Evolutionary conservation across 2,329 filamentous ascomycete species (phyloP).

Genomic region (Trichoderma polysporum): DNA sequence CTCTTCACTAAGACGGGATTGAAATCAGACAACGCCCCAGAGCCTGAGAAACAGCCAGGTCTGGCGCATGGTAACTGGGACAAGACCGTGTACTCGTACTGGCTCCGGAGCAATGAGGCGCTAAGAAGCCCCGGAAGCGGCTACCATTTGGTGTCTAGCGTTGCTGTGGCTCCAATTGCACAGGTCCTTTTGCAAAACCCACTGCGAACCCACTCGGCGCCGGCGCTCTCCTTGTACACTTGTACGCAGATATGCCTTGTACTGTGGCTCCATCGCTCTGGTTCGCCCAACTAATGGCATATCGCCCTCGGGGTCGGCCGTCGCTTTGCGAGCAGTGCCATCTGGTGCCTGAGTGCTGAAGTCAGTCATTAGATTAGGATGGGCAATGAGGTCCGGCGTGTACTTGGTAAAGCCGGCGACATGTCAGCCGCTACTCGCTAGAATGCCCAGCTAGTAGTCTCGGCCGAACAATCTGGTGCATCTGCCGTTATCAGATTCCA

Average conservation of each 20-base stretch:
- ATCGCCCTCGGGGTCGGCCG: conserved; percentile 4
- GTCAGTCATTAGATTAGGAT: background rate
- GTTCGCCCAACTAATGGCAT: background rate
- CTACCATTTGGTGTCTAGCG: conserved; percentile 28
- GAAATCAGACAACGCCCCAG: conserved; percentile 5
- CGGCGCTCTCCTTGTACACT: background rate
- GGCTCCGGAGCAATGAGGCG: conserved; percentile 19
- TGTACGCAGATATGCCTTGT: conserved; percentile 16
- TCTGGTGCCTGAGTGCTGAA: conserved; percentile 3
- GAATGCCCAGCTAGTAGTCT: background rate
- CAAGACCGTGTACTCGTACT: background rate
- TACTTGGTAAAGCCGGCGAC: background rate
- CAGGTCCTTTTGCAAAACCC: conserved; percentile 31
- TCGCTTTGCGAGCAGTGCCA: background rate
- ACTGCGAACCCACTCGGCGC: conserved; percentile 21
- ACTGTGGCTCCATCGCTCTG: background rate
- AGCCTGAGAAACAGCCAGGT: background rate
- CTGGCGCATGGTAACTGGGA: conserved; percentile 5
- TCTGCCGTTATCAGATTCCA: background rate
- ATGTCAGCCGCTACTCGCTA: background rate
- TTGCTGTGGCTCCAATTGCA: conserved; percentile 19
- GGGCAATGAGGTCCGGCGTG: background rate
- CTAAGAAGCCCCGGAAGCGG: conserved; percentile 22
- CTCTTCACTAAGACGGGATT: background rate
- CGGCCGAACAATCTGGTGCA: conserved; percentile 1